Conservation (phyloP, 768 basidiomycete species). For the Phanerochaete carnosa region DNA sequence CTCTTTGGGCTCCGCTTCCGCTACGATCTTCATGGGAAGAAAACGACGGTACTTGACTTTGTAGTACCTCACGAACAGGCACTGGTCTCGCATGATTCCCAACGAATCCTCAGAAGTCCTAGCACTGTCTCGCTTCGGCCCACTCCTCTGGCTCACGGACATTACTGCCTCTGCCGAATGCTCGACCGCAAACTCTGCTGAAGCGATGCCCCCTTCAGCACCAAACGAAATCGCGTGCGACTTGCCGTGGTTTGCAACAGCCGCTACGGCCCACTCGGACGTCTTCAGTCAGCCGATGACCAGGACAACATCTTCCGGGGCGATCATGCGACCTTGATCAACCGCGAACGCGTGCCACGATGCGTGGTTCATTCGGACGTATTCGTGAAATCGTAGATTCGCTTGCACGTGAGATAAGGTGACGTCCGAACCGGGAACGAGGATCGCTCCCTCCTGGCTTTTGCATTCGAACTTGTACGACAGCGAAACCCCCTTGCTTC, state of each 20-base stretch:
- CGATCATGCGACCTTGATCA: neutral
- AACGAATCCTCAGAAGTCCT: neutral
- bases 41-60: constrained; percentile 4
- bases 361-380: neutral
- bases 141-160: neutral
- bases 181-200: neutral
- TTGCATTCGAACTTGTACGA: constrained; percentile 1
- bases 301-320: neutral
- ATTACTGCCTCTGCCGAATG: neutral
- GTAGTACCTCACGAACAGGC: constrained; percentile 12
- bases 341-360: constrained; percentile 1
- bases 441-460: neutral
- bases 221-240: neutral
- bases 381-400: neutral
- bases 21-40: neutral
- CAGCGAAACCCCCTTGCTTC: neutral
- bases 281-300: constrained; percentile 1
- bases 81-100: constrained; percentile 1
- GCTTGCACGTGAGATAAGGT: neutral
- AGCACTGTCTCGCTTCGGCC: neutral
- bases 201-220: neutral
- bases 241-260: neutral
- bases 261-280: constrained; percentile 2
- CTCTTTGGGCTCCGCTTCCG: constrained; percentile 1
- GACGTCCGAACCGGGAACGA: neutral